Conservation (phyloP, 75 land plant genomes). For the Pseudotsuga menziesii region DNA sequence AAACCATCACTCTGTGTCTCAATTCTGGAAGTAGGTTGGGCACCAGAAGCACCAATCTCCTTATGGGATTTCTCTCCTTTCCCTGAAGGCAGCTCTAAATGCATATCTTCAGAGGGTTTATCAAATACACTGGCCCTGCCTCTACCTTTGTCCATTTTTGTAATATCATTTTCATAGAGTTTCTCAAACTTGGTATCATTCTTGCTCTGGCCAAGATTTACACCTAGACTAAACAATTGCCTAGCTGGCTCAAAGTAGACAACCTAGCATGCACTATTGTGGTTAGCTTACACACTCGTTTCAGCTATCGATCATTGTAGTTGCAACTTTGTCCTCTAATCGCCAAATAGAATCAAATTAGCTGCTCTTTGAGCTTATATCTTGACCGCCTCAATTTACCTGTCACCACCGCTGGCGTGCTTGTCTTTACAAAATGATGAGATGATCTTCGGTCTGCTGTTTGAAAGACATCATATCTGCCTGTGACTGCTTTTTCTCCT, state of each 20-base stretch:
- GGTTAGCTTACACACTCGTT: too few relatives aligned
- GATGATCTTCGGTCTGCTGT: too few relatives aligned
- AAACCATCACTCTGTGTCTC: not conserved
- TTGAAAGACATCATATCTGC: too few relatives aligned
- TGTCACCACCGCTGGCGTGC: too few relatives aligned
- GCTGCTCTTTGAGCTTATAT: too few relatives aligned
- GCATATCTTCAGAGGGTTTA: not conserved
- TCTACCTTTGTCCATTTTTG: not conserved
- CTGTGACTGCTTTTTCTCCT: too few relatives aligned
- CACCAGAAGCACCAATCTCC: conserved; percentile 1
- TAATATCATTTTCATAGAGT: not conserved
- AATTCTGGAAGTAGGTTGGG: not conserved
- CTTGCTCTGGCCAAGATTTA: not conserved
- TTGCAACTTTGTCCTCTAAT: too few relatives aligned
- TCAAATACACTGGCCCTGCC: not conserved
- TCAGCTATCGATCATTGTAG: too few relatives aligned
- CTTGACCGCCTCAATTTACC: too few relatives aligned
- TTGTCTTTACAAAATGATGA: too few relatives aligned
- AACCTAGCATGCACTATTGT: too few relatives aligned
- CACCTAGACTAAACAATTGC: not conserved
- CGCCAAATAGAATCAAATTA: too few relatives aligned
- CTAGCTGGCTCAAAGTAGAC: conserved; percentile 32
- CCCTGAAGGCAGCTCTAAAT: not conserved
- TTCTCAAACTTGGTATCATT: not conserved
- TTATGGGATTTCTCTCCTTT: not conserved